phyloP scores from a whole-genome alignment of 768 basidiomycete genomes.

The Leccinum longicurvipes region DNA sequence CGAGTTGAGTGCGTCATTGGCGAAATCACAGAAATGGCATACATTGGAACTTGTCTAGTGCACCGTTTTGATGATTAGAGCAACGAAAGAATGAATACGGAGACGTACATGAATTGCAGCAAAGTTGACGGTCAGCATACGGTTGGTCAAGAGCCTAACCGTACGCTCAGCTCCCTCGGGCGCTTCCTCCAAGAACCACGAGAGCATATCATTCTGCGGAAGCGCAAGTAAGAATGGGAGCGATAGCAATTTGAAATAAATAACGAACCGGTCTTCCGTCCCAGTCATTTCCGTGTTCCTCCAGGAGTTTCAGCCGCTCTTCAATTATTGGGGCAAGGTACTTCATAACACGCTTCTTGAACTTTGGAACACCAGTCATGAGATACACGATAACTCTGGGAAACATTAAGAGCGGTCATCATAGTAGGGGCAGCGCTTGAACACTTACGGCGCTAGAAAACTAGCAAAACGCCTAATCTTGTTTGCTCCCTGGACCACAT shows the following conservation, averaged over 20 bases:
- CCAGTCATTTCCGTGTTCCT: not conserved
- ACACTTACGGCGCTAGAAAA: not conserved
- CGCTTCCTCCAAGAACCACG: not conserved
- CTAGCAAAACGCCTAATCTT: not conserved
- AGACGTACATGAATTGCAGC: slow-evolving; percentile 15
- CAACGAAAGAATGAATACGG: not conserved
- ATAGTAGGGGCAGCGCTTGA: not conserved
- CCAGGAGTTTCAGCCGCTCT: not conserved
- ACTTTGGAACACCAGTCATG: not conserved
- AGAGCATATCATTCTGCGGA: not conserved
- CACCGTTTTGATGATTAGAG: not conserved
- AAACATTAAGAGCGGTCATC: too few relatives aligned
- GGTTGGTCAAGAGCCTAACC: not conserved
- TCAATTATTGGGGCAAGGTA: slow-evolving; percentile 4
- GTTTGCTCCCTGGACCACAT: not conserved
- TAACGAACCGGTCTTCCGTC: not conserved
- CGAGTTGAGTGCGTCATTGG: not conserved
- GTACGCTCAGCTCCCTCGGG: not conserved
- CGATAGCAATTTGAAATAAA: not conserved
- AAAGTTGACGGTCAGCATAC: not conserved
- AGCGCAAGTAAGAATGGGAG: not conserved
- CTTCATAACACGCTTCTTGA: not conserved
- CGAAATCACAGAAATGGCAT: not conserved
- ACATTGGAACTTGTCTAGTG: not conserved
- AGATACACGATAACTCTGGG: not conserved